Percentiles rank a stretch among this genome's conserved stretches.
Evolutionary conservation across 371 early-diverging fungal species (phyloP).

Genomic region (Actinomortierella wolfii): DNA sequence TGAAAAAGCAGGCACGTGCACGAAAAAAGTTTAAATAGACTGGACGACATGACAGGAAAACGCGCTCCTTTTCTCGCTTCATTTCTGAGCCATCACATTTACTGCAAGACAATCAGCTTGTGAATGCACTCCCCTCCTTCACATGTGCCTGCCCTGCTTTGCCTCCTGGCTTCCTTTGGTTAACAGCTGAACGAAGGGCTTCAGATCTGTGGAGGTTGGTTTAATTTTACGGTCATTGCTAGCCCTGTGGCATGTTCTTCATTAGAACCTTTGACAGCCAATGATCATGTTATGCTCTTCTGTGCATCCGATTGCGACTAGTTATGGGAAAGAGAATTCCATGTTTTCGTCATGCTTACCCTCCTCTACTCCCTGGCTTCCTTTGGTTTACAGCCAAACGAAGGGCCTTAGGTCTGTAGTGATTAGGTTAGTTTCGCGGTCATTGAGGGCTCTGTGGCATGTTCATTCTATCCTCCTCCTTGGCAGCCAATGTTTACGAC

Average conservation of each 20-base stretch:
- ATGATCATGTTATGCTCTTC: conserved; percentile 20
- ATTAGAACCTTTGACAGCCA: conserved; percentile 28
- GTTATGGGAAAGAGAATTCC: no score
- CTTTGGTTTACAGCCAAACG: conserved; percentile 25
- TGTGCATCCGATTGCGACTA: conserved; percentile 13
- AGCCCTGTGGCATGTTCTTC: conserved; percentile 20
- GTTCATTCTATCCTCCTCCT: conserved; percentile 22
- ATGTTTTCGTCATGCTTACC: no score
- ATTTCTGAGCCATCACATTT: no score
- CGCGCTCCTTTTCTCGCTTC: no score
- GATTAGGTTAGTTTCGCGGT: conserved; percentile 29
- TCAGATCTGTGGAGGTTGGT: conserved; percentile 23
- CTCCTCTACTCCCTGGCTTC: conserved; percentile 31
- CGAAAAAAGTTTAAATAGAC: no score
- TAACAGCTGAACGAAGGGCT: conserved; percentile 22
- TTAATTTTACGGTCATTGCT: conserved; percentile 27
- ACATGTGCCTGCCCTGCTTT: conserved; percentile 33
- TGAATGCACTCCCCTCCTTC: no score
- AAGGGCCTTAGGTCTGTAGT: conserved; percentile 24
- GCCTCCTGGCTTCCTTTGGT: conserved; percentile 34
- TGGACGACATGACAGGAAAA: no score
- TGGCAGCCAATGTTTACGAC: conserved; percentile 31
- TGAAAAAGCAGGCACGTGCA: no score
- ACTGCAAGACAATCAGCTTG: no score
- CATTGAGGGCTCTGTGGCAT: conserved; percentile 21